Conservation (phyloP, 495 filamentous ascomycete species). For the Lophiotrema nucula region DNA sequence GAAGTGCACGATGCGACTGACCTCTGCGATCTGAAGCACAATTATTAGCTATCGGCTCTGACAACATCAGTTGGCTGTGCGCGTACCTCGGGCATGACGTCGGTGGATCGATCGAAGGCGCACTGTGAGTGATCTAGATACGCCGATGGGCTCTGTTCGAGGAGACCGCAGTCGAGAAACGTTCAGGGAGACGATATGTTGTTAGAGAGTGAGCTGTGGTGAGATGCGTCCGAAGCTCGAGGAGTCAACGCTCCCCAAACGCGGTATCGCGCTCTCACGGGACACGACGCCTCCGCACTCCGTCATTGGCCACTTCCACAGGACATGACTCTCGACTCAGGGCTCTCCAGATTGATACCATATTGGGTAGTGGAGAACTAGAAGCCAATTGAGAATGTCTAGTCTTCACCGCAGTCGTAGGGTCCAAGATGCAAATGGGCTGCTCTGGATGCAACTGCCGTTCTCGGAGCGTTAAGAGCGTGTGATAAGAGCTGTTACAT, state of each 20-base stretch:
- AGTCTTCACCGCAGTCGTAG: too few species aligned
- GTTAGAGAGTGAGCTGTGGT: background rate
- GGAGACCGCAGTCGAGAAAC: too few species aligned
- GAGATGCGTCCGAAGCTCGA: conserved; percentile 1
- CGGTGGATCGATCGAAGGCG: background rate
- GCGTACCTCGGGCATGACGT: conserved; percentile 35
- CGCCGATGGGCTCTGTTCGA: too few species aligned
- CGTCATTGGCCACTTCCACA: conserved; percentile 11
- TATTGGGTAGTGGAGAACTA: too few species aligned
- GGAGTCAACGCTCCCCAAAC: conserved; percentile 1
- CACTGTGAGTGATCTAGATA: too few species aligned
- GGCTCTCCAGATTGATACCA: too few species aligned
- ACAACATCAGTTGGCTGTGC: background rate
- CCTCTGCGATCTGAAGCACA: conserved; percentile 44
- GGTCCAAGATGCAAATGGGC: too few species aligned
- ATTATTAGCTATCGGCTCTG: background rate
- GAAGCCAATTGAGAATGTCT: too few species aligned
- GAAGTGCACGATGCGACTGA: conserved; percentile 82
- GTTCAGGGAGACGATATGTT: background rate
- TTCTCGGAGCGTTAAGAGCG: background rate
- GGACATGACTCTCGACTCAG: too few species aligned
- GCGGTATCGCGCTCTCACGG: conserved; percentile 23
- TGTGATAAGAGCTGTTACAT: conserved; percentile 34
- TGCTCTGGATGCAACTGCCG: too few species aligned
- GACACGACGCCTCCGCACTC: background rate